A percentile compares a stretch with the other conserved stretches of the same genome.
Conservation (phyloP, 176 grass and related monocot species). For the Oryza meyeriana region DNA sequence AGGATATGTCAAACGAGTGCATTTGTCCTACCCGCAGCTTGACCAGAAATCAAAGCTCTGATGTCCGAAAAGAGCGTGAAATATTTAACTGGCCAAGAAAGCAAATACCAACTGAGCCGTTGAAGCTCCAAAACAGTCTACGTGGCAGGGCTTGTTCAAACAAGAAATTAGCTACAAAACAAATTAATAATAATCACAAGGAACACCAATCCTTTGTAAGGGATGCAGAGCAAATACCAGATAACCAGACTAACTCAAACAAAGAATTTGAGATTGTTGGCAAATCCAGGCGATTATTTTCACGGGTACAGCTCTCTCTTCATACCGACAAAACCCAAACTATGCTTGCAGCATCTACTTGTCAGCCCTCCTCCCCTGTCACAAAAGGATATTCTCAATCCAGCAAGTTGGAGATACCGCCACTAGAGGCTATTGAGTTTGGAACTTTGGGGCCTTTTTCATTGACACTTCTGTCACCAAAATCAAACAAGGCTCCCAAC, state of each 20-base stretch:
- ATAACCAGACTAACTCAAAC: not conserved
- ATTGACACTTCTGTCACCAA: slow-evolving; percentile 22
- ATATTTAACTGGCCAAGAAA: slow-evolving; percentile 1
- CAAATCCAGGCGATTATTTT: not conserved
- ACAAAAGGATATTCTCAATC: slow-evolving; percentile 16
- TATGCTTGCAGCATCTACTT: not conserved
- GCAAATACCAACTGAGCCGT: not conserved
- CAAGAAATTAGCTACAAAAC: slow-evolving; percentile 25
- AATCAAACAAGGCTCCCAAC: slow-evolving; percentile 20
- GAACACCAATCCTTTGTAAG: slow-evolving; percentile 11
- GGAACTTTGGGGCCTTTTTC: slow-evolving; percentile 63
- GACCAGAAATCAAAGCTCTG: not conserved
- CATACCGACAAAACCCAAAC: not conserved
- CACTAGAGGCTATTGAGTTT: slow-evolving; percentile 39
- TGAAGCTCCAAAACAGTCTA: slow-evolving; percentile 20
- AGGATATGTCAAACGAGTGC: slow-evolving; percentile 1
- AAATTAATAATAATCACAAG: slow-evolving; percentile 13
- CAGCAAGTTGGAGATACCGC: not conserved
- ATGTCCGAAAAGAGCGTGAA: not conserved
- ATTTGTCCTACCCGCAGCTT: not conserved
- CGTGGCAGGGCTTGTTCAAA: slow-evolving; percentile 5
- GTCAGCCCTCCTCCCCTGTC: not conserved
- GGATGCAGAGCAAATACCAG: not conserved
- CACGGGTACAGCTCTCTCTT: not conserved
- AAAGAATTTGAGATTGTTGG: not conserved